Conservation (phyloP, 164 flowering plant genomes). For the Kingdonia uniflora region DNA sequence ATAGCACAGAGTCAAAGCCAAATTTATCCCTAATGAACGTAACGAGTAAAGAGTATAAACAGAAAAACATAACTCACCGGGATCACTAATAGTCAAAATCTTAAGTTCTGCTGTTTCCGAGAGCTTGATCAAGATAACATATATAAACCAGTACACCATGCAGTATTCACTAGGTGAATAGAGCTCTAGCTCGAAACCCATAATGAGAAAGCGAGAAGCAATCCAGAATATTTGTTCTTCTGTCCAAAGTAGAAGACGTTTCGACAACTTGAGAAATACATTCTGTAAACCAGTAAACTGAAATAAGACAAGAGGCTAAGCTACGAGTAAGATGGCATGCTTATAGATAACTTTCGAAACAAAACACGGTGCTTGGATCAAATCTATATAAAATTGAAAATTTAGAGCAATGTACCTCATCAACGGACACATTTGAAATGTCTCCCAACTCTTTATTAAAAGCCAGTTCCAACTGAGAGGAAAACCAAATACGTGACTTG, state of each 20-base stretch:
- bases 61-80: constrained; percentile 32
- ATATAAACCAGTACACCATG: constrained; percentile 96
- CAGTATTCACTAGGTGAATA: constrained; percentile 91
- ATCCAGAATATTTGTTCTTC: constrained; percentile 97
- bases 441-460: constrained; percentile 52
- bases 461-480: constrained; percentile 62
- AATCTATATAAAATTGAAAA: no score
- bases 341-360: no score
- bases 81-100: constrained; percentile 27
- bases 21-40: no score
- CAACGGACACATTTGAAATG: constrained; percentile 21
- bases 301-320: not conserved
- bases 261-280: constrained; percentile 32
- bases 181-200: constrained; percentile 93
- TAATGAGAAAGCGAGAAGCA: constrained; percentile 71
- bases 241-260: constrained; percentile 71
- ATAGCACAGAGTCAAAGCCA: no score
- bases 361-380: no score
- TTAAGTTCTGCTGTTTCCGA: constrained; percentile 68
- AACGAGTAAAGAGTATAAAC: not conserved
- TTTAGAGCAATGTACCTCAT: constrained; percentile 39
- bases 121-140: constrained; percentile 61
- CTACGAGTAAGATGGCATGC: no score
- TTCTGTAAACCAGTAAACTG: constrained; percentile 37
- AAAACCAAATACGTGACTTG: not conserved